Percentiles rank a stretch among this genome's conserved stretches.
These are phyloP conservation scores for Linum lewisii DNA, from an alignment of 345 rosid species.

Conservation along the genomic window DNA sequence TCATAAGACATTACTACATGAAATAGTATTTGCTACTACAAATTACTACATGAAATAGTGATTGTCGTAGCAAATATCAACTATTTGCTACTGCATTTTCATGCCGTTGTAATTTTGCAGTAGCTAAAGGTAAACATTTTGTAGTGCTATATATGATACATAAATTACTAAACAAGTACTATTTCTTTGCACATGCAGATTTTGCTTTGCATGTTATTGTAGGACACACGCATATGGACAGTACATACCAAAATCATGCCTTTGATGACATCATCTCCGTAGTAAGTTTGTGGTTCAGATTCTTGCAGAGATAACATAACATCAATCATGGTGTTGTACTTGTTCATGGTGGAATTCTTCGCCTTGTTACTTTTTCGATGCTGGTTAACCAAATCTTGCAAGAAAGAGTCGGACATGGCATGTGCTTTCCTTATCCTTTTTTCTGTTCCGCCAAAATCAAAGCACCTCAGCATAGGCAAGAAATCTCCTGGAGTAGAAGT, in stretches of 20 bases:
- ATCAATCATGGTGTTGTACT: constrained; percentile 3
- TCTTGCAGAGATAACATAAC: not conserved
- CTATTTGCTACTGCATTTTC: no score
- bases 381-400: constrained; percentile 4
- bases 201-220: no score
- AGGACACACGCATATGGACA: no score
- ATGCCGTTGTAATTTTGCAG: no score
- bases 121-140: no score
- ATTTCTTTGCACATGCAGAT: no score
- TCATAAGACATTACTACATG: no score
- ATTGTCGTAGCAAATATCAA: no score
- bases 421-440: not conserved
- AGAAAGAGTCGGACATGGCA: not conserved
- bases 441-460: not conserved
- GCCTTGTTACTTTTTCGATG: not conserved
- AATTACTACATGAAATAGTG: no score
- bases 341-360: not conserved
- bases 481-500: not conserved
- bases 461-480: not conserved
- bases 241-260: constrained; percentile 2
- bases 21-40: no score
- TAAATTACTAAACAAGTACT: no score
- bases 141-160: no score
- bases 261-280: constrained; percentile 3
- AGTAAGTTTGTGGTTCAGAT: not conserved